Conservation (phyloP, 768 basidiomycete species). For the Mrakia frigida region DNA sequence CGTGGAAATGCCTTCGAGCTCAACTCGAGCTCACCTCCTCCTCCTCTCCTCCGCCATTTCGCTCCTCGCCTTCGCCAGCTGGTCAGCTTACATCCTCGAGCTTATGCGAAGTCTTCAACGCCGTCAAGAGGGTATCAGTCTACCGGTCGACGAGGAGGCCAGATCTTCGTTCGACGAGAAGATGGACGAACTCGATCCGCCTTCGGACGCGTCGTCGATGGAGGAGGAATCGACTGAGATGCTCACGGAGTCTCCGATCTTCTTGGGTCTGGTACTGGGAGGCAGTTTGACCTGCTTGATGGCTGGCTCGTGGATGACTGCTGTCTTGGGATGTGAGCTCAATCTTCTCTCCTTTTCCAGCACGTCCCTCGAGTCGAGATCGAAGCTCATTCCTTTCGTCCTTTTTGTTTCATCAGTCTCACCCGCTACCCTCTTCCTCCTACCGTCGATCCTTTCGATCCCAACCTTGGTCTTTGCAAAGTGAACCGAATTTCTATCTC, state of each 20-base stretch:
- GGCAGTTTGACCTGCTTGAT: not conserved
- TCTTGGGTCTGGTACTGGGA: not conserved
- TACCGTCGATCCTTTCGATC: not conserved
- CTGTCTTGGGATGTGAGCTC: slow-evolving; percentile 2
- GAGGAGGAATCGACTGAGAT: not conserved
- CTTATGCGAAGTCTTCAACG: not conserved
- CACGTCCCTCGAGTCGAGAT: not conserved
- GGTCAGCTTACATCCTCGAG: not conserved
- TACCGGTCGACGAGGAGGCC: not conserved
- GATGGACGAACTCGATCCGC: not conserved
- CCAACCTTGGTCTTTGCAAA: not conserved
- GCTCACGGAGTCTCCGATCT: not conserved
- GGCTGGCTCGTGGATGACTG: not conserved
- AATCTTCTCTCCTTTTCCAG: not conserved
- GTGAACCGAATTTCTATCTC: not conserved
- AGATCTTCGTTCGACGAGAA: not conserved
- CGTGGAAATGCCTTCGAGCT: not conserved
- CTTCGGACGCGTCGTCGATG: not conserved
- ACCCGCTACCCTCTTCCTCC: slow-evolving; percentile 2
- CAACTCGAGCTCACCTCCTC: not conserved
- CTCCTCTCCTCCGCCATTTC: not conserved
- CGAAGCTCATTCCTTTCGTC: not conserved
- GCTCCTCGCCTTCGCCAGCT: not conserved
- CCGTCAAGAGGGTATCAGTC: not conserved
- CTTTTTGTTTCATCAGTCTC: not conserved